These are phyloP conservation scores for Teunomyces cretensis DNA, from an alignment of 805 yeast species.

Conservation along the genomic window DNA sequence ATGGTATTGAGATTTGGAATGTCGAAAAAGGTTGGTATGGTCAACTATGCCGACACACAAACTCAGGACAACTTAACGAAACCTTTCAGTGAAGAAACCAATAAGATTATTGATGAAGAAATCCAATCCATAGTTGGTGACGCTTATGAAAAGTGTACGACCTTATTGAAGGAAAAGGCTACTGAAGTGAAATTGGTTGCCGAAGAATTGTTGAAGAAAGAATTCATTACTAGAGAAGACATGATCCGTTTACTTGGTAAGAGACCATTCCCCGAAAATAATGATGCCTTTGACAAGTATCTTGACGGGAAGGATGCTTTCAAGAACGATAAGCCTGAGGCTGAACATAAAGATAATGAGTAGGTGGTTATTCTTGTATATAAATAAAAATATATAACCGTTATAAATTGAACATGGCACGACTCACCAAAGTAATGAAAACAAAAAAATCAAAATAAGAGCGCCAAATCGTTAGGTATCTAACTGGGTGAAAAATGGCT, in stretches of 20 bases:
- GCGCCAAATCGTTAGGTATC: neutral
- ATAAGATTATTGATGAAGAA: slow-evolving; percentile 76
- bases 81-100: slow-evolving; percentile 89
- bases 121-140: slow-evolving; percentile 74
- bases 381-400: neutral
- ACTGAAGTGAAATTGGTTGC: slow-evolving; percentile 83
- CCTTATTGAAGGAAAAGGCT: slow-evolving; percentile 67
- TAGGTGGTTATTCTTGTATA: slow-evolving; percentile 7
- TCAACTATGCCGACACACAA: slow-evolving; percentile 68
- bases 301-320: slow-evolving; percentile 48
- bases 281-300: slow-evolving; percentile 87
- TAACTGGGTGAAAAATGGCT: slow-evolving; percentile 2
- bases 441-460: neutral
- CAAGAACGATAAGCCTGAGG: slow-evolving; percentile 29
- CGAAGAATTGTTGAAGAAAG: slow-evolving; percentile 79
- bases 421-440: neutral
- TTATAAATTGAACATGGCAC: neutral
- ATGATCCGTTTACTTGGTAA: slow-evolving; percentile 87
- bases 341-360: slow-evolving; percentile 27
- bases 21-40: slow-evolving; percentile 84
- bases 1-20: slow-evolving; percentile 95
- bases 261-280: slow-evolving; percentile 87
- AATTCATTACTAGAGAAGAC: slow-evolving; percentile 90
- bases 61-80: slow-evolving; percentile 70
- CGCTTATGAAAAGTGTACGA: slow-evolving; percentile 69